Base-by-base conservation (phyloP, 2,329 filamentous ascomycete genomes). In the Aspergillus spinulosporus region DNA sequence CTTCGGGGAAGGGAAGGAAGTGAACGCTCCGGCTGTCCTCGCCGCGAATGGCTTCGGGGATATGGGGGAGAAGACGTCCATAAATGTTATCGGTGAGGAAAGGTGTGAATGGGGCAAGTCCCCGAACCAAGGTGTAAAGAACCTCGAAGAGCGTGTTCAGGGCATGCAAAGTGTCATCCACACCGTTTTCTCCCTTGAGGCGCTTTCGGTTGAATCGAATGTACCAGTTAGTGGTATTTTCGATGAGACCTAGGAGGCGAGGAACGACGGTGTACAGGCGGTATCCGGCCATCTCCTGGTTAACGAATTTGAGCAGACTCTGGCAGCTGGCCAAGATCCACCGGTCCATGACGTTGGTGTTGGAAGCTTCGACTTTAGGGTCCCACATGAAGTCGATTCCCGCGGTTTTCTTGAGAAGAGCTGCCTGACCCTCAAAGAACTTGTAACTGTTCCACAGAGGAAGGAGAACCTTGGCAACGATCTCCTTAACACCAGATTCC, bases 141-240 rank as follows among this genome's bases (percentile, higher is more conserved):
- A 97, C 90, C 75, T 97, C 92, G 67, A 96, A 97, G 5, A 97
- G 84, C 1, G 94, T 93, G 76, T 97, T 96, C 53, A 99, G 81
- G 0, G 93, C 94, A 68, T 96, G 90, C 49, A 88, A 80, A 8
- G 94, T 97, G 71, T 97, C 94, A 11, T 92, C 84, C 26, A 90
- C 75, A 14, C 92, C 91, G 62, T 90, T 86, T 70, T 95, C 92
- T 43, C 92, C 92, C 84, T 96, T 97, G 63, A 96, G 81, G 53
- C 92, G 86, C 73, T 89, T 89, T 53, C 92, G 84, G 79, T 97
- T 97, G 80, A 96, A 95, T 59, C 92, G 85, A 72, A 97, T 97
- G 76, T 97, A 97, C 92, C 92, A 97, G 76, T 97, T 97, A n/a
- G 92, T 97, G 3, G 90, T 92, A 75, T 95, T 92, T 68, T 97